Conservation (phyloP, 768 basidiomycete species). For the Mycena kentingensis region DNA sequence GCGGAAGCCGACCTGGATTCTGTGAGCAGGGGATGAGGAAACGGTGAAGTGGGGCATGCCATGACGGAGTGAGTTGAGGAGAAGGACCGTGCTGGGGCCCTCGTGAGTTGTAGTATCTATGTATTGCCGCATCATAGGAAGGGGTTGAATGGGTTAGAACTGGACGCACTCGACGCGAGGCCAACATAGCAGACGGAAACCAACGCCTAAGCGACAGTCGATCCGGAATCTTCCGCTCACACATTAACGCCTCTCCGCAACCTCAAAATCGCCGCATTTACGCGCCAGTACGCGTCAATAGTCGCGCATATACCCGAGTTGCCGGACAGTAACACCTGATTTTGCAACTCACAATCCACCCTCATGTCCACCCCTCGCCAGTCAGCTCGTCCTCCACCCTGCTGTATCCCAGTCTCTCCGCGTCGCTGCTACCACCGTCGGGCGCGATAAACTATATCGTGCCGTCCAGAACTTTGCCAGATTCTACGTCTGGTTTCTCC, state of each 20-base stretch:
- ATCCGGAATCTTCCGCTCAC: no score
- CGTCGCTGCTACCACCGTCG: conserved; percentile 77
- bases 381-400: conserved; percentile 87
- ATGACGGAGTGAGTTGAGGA: conserved; percentile 34
- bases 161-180: no score
- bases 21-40: not conserved
- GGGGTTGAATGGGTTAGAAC: no score
- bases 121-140: not conserved
- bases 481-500: conserved; percentile 82
- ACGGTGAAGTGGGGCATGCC: conserved; percentile 11
- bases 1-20: conserved; percentile 53
- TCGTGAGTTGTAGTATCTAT: not conserved
- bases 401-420: conserved; percentile 73
- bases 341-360: no score
- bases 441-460: conserved; percentile 95
- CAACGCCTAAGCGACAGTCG: no score
- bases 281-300: no score
- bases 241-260: no score
- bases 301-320: no score
- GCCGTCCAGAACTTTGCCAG: conserved; percentile 89
- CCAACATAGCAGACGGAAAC: no score
- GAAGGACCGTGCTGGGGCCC: not conserved
- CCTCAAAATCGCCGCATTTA: no score
- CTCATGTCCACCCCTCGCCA: conserved; percentile 56
- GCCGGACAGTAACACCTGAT: no score